These are phyloP conservation scores for Auriculariales sp. DNA, from an alignment of 768 basidiomycete genomes.

Conservation along the genomic window DNA sequence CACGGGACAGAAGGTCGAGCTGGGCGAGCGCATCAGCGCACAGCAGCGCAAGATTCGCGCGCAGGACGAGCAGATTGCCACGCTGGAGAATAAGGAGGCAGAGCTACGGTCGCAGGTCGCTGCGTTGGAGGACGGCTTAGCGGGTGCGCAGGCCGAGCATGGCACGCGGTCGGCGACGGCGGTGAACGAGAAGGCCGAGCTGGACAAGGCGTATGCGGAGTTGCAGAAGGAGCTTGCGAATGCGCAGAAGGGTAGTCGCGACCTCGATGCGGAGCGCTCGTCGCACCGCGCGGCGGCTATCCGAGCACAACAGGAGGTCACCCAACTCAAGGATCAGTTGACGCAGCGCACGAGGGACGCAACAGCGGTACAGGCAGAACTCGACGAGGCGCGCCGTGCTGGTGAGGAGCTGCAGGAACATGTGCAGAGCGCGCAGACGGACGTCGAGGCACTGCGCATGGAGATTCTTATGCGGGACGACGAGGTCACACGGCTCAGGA, in stretches of 20 bases:
- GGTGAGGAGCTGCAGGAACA: slow-evolving; percentile 51
- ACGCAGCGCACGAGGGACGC: slow-evolving; percentile 41
- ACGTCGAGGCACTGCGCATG: slow-evolving; percentile 52
- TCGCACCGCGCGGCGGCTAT: slow-evolving; percentile 40
- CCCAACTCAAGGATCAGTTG: slow-evolving; percentile 18
- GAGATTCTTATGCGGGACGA: slow-evolving; percentile 50
- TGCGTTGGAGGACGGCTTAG: slow-evolving; percentile 31
- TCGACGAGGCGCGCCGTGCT: slow-evolving; percentile 30
- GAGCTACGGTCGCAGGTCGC: slow-evolving; percentile 17
- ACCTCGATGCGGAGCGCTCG: slow-evolving; percentile 52
- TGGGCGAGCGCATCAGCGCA: slow-evolving; percentile 46
- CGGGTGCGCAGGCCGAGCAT: slow-evolving; percentile 30
- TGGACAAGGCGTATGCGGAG: slow-evolving; percentile 46
- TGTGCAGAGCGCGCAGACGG: slow-evolving; percentile 47
- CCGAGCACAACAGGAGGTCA: slow-evolving; percentile 42
- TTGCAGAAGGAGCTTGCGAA: slow-evolving; percentile 49
- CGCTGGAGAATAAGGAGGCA: slow-evolving; percentile 45
- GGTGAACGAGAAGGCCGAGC: slow-evolving; percentile 36
- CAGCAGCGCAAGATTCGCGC: slow-evolving; percentile 39
- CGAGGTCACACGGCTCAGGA: slow-evolving; percentile 46
- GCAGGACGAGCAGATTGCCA: slow-evolving; percentile 41
- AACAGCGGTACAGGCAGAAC: slow-evolving; percentile 32
- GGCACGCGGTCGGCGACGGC: slow-evolving; percentile 31
- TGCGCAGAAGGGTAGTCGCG: slow-evolving; percentile 35
- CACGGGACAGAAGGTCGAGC: slow-evolving; percentile 53